phyloP scores from a whole-genome alignment of 1,139 yeast genomes.

The Saccharomycopsis hybrid region DNA sequence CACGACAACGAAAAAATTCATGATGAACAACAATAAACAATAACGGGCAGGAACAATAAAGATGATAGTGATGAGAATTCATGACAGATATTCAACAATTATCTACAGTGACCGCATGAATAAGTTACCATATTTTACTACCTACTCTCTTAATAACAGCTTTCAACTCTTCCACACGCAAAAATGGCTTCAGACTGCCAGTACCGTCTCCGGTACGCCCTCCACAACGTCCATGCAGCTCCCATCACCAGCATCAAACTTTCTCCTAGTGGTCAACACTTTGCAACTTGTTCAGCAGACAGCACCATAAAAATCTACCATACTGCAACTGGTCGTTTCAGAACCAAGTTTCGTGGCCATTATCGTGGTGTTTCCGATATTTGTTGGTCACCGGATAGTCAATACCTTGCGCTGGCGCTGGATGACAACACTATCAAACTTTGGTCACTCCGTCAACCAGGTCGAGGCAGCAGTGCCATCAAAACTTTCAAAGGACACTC shows the following conservation, averaged over 20 bases:
- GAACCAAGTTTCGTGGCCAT: slow-evolving; percentile 46
- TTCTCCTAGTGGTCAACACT: slow-evolving; percentile 54
- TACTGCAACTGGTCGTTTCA: slow-evolving; percentile 29
- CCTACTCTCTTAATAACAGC: neutral
- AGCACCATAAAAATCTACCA: slow-evolving; percentile 40
- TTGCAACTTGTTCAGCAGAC: slow-evolving; percentile 56
- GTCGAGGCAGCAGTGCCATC: slow-evolving; percentile 45
- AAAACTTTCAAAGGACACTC: slow-evolving; percentile 74
- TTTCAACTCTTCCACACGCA: neutral
- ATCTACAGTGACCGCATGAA: no score
- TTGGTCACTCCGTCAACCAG: slow-evolving; percentile 53
- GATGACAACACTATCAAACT: slow-evolving; percentile 80
- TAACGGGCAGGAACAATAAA: no score
- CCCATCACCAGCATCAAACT: slow-evolving; percentile 36
- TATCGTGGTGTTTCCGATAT: slow-evolving; percentile 62
- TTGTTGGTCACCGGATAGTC: slow-evolving; percentile 72
- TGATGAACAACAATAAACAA: no score
- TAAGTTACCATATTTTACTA: neutral
- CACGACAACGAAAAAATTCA: neutral
- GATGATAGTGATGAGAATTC: no score
- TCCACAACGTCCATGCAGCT: neutral
- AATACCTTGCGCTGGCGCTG: slow-evolving; percentile 72
- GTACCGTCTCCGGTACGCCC: neutral
- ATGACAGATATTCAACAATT: no score
- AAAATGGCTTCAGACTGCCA: neutral